phyloP scores from a whole-genome alignment of 305 asterid genomes.

The Solanum hybrid region DNA sequence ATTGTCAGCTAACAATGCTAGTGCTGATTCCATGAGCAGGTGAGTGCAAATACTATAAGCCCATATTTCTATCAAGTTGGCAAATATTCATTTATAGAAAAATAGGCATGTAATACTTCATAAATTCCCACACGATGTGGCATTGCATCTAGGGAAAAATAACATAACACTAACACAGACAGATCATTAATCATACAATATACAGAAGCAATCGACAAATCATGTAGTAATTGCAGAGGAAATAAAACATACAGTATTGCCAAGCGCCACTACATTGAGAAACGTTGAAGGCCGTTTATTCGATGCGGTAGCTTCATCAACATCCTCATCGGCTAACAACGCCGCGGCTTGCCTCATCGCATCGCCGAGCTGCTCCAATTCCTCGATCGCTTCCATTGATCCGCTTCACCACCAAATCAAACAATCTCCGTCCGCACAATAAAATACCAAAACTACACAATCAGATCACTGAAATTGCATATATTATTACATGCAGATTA shows the following conservation, averaged over 20 bases:
- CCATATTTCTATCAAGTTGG: neutral
- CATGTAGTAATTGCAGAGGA: neutral
- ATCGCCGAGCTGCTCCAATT: slow-evolving; percentile 16
- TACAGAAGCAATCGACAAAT: neutral
- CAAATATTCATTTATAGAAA: neutral
- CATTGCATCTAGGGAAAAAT: neutral
- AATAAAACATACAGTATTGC: slow-evolving; percentile 6
- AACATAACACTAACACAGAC: neutral
- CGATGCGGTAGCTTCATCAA: neutral
- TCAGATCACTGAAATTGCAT: neutral
- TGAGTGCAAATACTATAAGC: neutral
- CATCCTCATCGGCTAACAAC: slow-evolving; percentile 13
- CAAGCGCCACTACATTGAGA: slow-evolving; percentile 17
- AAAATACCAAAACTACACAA: neutral
- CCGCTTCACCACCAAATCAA: neutral
- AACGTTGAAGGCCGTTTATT: slow-evolving; percentile 11
- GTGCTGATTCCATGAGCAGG: neutral
- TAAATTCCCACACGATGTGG: neutral
- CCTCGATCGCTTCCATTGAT: slow-evolving; percentile 19
- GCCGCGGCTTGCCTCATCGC: slow-evolving; percentile 18
- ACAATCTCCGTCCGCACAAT: neutral
- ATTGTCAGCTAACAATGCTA: neutral
- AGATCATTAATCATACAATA: neutral
- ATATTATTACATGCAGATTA: neutral
- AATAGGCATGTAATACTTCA: neutral